phyloP scores from a whole-genome alignment of 441 rosid genomes.

The Melastoma candidum region DNA sequence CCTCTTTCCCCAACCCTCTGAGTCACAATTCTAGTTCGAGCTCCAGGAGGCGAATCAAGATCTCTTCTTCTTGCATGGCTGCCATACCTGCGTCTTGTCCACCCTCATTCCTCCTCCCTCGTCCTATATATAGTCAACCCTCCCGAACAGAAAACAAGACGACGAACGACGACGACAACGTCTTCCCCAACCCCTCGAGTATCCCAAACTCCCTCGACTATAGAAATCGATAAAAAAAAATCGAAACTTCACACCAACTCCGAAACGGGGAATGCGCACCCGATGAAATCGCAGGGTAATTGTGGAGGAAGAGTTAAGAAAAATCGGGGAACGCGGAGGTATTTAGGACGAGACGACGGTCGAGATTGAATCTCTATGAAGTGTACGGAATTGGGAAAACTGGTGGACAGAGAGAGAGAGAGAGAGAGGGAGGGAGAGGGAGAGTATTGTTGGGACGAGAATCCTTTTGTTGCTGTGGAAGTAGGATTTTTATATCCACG shows the following conservation, averaged over 20 bases:
- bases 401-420: too few relatives aligned
- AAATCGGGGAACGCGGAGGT: too few relatives aligned
- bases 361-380: too few relatives aligned
- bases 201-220: background rate
- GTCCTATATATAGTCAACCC: background rate
- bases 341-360: too few relatives aligned
- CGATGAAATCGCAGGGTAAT: too few relatives aligned
- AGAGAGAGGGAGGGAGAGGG: too few relatives aligned
- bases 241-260: background rate
- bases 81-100: conserved; percentile 93
- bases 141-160: background rate
- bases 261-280: too few relatives aligned
- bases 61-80: conserved; percentile 97
- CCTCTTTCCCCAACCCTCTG: background rate
- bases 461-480: too few relatives aligned
- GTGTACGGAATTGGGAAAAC: too few relatives aligned
- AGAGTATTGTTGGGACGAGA: too few relatives aligned
- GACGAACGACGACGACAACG: background rate
- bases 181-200: background rate
- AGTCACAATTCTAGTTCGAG: conserved; percentile 11
- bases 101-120: conserved; percentile 28
- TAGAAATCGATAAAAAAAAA: background rate
- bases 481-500: too few relatives aligned
- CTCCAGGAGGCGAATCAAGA: conserved; percentile 26
- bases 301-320: too few relatives aligned